phyloP scores from a whole-genome alignment of 192 early-diverging fungal genomes.

The Lobosporangium transversale region DNA sequence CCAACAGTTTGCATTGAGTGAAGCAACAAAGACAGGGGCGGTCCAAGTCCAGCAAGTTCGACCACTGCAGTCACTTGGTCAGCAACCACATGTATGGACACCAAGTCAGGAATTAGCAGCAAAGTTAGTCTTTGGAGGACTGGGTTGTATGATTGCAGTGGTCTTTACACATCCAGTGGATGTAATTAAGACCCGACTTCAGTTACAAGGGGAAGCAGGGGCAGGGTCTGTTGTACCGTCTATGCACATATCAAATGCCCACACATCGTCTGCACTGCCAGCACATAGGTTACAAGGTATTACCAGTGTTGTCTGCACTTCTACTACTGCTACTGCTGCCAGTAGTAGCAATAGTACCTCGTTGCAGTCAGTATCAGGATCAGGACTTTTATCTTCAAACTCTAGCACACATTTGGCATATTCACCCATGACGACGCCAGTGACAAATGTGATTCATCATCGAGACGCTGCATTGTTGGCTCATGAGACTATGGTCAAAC shows the following conservation, averaged over 20 bases:
- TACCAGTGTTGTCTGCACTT: no score
- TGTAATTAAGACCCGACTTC: constrained; percentile 55
- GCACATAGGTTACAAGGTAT: no score
- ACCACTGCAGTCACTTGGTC: no score
- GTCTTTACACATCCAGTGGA: constrained; percentile 50
- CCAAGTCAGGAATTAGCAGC: constrained; percentile 37
- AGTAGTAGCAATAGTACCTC: not conserved
- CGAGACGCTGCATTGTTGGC: constrained; percentile 18
- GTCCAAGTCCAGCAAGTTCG: no score
- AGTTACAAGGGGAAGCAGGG: constrained; percentile 52
- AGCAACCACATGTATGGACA: constrained; percentile 26
- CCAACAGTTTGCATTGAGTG: not conserved
- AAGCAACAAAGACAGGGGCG: constrained; percentile 1
- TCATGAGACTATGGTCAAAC: constrained; percentile 6
- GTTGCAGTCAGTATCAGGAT: not conserved
- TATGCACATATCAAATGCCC: not conserved
- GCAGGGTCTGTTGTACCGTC: not conserved
- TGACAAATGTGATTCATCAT: constrained; percentile 13
- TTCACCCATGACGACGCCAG: not conserved
- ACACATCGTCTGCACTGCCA: not conserved
- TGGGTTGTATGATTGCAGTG: constrained; percentile 46
- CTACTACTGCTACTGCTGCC: not conserved
- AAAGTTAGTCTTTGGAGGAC: constrained; percentile 44
- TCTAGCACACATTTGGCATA: constrained; percentile 10
- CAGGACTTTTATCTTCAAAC: not conserved